Percentiles rank a stretch among this genome's conserved stretches.
phyloP scores from a whole-genome alignment of 2,329 filamentous ascomycete species.

The Pseudocercospora cruenta region DNA sequence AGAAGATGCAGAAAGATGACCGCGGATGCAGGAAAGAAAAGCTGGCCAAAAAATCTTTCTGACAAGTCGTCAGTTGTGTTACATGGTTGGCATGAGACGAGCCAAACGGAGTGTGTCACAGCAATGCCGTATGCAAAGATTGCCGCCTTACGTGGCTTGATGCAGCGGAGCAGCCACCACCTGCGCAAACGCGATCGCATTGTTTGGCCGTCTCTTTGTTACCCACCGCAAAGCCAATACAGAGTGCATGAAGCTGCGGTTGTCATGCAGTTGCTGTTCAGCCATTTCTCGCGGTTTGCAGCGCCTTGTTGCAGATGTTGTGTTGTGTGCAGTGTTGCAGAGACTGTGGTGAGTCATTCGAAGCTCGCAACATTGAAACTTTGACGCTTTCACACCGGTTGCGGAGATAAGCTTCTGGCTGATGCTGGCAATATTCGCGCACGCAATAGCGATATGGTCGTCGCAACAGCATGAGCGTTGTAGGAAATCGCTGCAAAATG shows the following conservation, averaged over 20 bases:
- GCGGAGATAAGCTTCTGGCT: conserved; percentile 1
- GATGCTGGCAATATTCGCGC: background rate
- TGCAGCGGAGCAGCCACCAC: background rate
- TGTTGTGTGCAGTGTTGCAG: background rate
- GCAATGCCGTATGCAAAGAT: background rate
- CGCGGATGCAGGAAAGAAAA: background rate
- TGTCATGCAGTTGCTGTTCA: background rate
- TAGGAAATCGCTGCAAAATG: background rate
- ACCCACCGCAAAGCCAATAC: background rate
- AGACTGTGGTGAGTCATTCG: background rate
- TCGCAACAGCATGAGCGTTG: background rate
- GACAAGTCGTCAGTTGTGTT: background rate
- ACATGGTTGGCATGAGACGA: conserved; percentile 2
- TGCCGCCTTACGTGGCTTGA: conserved; percentile 11
- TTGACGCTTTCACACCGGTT: background rate
- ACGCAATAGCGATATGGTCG: background rate
- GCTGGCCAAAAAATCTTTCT: background rate
- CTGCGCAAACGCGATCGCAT: background rate
- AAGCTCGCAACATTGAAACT: background rate
- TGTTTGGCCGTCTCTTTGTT: background rate
- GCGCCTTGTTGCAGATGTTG: background rate
- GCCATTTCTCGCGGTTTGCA: background rate
- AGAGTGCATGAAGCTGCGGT: background rate
- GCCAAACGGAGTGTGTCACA: background rate
- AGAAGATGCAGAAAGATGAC: conserved; percentile 1